These are phyloP conservation scores for Neurospora sp. DNA, from an alignment of 495 filamentous ascomycete genomes.

Conservation along the genomic window DNA sequence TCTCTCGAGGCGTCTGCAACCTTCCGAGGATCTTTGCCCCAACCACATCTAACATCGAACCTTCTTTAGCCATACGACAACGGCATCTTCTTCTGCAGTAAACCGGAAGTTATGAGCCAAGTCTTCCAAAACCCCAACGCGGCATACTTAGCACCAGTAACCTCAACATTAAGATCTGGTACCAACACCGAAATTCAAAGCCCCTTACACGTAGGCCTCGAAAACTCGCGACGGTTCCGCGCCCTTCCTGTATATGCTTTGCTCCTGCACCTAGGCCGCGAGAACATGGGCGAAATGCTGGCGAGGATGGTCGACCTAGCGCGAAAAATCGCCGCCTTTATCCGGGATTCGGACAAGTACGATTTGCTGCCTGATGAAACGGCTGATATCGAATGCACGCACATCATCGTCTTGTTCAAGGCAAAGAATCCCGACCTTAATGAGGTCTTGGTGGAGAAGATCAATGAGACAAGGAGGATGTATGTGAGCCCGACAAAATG, in stretches of 20 bases:
- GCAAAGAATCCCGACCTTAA: conserved; percentile 64
- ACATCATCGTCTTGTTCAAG: conserved; percentile 71
- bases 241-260: conserved; percentile 82
- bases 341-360: conserved; percentile 48
- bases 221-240: conserved; percentile 86
- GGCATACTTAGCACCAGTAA: conserved; percentile 55
- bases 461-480: conserved; percentile 65
- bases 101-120: conserved; percentile 41
- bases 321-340: conserved; percentile 50
- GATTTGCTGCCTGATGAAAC: conserved; percentile 49
- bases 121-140: conserved; percentile 82
- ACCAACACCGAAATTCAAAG: conserved; percentile 49
- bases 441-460: conserved; percentile 47
- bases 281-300: conserved; percentile 63
- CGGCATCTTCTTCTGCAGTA: conserved; percentile 74
- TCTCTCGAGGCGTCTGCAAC: no score
- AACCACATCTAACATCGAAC: neutral
- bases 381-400: conserved; percentile 34
- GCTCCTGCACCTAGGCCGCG: conserved; percentile 60
- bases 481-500: conserved; percentile 78
- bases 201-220: conserved; percentile 78
- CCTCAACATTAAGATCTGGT: conserved; percentile 1
- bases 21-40: neutral
- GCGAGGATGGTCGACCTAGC: conserved; percentile 61
- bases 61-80: conserved; percentile 67